Percentiles rank a stretch among this genome's conserved stretches.
phyloP scores from a whole-genome alignment of 2,329 filamentous ascomycete genomes.

The Xylariaceae sp. region DNA sequence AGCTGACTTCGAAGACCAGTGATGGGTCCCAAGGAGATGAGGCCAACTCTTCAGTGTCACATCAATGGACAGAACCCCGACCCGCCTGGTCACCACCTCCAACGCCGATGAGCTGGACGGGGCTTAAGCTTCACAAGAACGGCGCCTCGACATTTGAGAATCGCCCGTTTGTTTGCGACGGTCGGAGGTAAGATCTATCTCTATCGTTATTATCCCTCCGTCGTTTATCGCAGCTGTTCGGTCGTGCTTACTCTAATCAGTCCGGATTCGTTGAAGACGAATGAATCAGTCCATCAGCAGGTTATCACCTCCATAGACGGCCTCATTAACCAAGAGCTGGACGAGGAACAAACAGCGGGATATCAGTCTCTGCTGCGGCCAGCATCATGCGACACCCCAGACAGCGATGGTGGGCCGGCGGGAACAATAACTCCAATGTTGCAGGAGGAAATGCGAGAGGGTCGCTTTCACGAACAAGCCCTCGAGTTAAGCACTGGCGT shows the following conservation, averaged over 20 bases:
- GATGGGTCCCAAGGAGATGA: no score
- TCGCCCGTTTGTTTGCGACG: conserved; percentile 11
- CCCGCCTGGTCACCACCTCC: conserved; percentile 23
- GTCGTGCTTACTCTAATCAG: background rate
- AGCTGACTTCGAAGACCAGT: no score
- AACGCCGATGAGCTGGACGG: conserved; percentile 14
- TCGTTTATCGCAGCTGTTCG: no score
- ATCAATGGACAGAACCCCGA: conserved; percentile 1
- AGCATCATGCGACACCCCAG: conserved; percentile 7
- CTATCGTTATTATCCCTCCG: no score
- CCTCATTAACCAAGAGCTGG: conserved; percentile 4
- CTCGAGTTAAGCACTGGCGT: conserved; percentile 49
- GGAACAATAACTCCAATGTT: conserved; percentile 26
- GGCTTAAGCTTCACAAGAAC: conserved; percentile 1
- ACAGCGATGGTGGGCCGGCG: conserved; percentile 9
- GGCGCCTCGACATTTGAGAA: conserved; percentile 13
- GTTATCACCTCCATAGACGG: conserved; percentile 8
- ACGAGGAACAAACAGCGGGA: conserved; percentile 3
- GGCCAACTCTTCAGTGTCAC: no score
- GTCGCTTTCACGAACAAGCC: conserved; percentile 35
- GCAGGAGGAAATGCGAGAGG: conserved; percentile 29
- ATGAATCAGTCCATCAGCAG: background rate
- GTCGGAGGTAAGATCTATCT: conserved; percentile 12
- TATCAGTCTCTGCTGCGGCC: background rate
- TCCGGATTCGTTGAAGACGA: conserved; percentile 9